A percentile compares a stretch with the other conserved stretches of the same genome.
phyloP scores from a whole-genome alignment of 176 grass and related monocot species.

The Musa troglodytarum region DNA sequence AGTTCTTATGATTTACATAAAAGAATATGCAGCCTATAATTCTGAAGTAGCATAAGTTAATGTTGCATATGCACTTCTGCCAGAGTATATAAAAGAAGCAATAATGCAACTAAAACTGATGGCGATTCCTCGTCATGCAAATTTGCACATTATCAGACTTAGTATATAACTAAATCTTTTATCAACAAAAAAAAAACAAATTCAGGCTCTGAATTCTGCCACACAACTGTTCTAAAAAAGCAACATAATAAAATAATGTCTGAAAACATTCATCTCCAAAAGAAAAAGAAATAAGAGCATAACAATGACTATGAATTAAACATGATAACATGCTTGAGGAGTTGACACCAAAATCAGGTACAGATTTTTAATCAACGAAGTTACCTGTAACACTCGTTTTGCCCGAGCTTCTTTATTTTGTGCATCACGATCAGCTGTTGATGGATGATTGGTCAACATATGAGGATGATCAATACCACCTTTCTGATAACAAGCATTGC shows the following conservation, averaged over 20 bases:
- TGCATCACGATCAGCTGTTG: slow-evolving; percentile 70
- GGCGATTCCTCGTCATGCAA: background rate
- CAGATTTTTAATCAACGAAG: slow-evolving; percentile 17
- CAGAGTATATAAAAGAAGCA: background rate
- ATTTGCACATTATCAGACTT: background rate
- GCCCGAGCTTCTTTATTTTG: slow-evolving; percentile 96
- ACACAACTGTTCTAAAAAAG: too few relatives aligned
- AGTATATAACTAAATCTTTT: background rate
- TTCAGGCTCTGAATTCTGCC: too few relatives aligned
- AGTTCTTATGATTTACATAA: background rate
- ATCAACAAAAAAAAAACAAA: background rate
- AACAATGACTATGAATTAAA: background rate
- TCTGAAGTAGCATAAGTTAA: too few relatives aligned
- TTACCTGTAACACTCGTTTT: slow-evolving; percentile 82
- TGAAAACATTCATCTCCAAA: background rate
- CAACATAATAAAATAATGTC: background rate
- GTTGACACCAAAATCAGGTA: background rate
- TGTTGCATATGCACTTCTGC: too few relatives aligned
- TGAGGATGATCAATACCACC: slow-evolving; percentile 71
- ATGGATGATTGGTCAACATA: slow-evolving; percentile 86
- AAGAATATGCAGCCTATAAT: background rate
- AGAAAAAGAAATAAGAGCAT: background rate
- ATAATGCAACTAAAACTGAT: background rate
- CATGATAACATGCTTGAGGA: background rate
- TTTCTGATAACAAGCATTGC: slow-evolving; percentile 84